phyloP scores from a whole-genome alignment of 768 basidiomycete genomes.

The Leccinum subgranulosum region DNA sequence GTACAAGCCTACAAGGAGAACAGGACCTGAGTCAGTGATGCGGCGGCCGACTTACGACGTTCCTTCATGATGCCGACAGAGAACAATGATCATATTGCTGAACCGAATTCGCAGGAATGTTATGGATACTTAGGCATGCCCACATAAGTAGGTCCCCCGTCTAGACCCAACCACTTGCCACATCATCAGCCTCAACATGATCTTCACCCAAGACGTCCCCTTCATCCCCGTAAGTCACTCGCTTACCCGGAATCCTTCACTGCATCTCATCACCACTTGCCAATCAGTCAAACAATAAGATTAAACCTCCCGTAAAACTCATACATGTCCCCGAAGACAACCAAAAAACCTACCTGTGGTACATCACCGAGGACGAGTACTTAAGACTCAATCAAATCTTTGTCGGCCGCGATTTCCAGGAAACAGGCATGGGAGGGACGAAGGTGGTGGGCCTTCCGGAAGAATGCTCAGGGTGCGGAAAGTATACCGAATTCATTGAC shows the following conservation, averaged over 20 bases:
- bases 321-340: not conserved
- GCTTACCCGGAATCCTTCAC: not conserved
- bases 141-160: too few species aligned
- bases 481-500: conserved; percentile 17
- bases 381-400: conserved; percentile 13
- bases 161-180: too few species aligned
- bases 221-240: conserved; percentile 2
- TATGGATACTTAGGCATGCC: too few species aligned
- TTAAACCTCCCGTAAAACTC: conserved; percentile 8
- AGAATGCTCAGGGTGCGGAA: conserved; percentile 9
- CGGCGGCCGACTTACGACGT: too few species aligned
- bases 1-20: too few species aligned
- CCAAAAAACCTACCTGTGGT: conserved; percentile 8
- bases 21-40: too few species aligned
- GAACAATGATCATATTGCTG: too few species aligned
- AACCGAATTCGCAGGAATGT: too few species aligned
- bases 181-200: not conserved
- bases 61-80: too few species aligned
- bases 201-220: conserved; percentile 5
- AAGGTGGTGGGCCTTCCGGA: conserved; percentile 12
- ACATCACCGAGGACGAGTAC: conserved; percentile 18
- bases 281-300: conserved; percentile 7
- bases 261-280: not conserved
- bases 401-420: conserved; percentile 12
- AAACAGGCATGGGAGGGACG: conserved; percentile 11